These are phyloP conservation scores for Amesomyces nigricolor DNA, from an alignment of 2,329 filamentous ascomycete genomes.

Conservation along the genomic window DNA sequence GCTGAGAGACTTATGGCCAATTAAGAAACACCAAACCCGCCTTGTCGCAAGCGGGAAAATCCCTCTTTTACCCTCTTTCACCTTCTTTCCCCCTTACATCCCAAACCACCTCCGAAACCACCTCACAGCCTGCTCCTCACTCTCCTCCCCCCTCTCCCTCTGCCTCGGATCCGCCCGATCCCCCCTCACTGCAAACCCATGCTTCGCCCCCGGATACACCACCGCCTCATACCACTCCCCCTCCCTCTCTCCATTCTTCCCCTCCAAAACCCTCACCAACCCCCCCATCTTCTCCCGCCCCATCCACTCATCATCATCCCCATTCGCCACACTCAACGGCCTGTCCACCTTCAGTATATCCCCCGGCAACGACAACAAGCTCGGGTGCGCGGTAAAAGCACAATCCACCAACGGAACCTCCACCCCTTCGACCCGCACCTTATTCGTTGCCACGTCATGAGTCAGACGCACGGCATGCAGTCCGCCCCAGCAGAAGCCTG, in stretches of 20 bases:
- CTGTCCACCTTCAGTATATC: slow-evolving; percentile 35
- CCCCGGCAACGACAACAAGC: slow-evolving; percentile 35
- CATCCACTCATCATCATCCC: slow-evolving; percentile 35
- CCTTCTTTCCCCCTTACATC: too few species aligned
- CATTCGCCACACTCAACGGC: slow-evolving; percentile 37
- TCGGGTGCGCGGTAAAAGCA: slow-evolving; percentile 41
- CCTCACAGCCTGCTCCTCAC: slow-evolving; percentile 35
- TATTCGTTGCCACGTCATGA: slow-evolving; percentile 31
- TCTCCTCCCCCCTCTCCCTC: slow-evolving; percentile 29
- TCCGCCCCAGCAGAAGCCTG: slow-evolving; percentile 52
- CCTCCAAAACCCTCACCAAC: slow-evolving; percentile 28
- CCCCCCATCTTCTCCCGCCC: slow-evolving; percentile 23
- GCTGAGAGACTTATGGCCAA: too few species aligned
- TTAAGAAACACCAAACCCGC: too few species aligned
- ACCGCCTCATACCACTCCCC: slow-evolving; percentile 29
- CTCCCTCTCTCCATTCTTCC: slow-evolving; percentile 20
- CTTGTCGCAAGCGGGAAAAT: too few species aligned
- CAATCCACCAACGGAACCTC: slow-evolving; percentile 36
- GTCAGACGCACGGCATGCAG: slow-evolving; percentile 39
- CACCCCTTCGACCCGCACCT: slow-evolving; percentile 16
- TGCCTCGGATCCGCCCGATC: slow-evolving; percentile 33
- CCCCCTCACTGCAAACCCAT: slow-evolving; percentile 38
- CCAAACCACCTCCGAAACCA: slow-evolving; percentile 30
- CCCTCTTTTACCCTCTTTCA: too few species aligned
- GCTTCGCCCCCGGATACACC: slow-evolving; percentile 35